A percentile compares a stretch with the other conserved stretches of the same genome.
phyloP scores from a whole-genome alignment of 768 basidiomycete species.

The Cyathus striatus region DNA sequence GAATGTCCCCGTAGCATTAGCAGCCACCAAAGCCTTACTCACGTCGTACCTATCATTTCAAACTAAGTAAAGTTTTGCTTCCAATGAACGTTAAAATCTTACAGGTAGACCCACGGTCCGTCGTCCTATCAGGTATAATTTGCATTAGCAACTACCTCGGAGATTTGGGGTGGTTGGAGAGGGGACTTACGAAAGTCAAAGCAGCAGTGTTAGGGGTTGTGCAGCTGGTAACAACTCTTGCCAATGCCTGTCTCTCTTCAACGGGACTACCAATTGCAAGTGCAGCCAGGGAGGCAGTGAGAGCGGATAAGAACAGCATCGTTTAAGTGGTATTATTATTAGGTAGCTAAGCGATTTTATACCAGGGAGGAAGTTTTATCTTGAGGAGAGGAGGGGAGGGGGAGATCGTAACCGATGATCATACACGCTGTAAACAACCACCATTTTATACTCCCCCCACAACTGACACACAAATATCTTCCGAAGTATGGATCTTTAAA shows the following conservation, averaged over 20 bases:
- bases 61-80: neutral
- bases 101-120: constrained; percentile 36
- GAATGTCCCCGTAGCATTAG: constrained; percentile 35
- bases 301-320: neutral
- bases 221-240: constrained; percentile 30
- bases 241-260: constrained; percentile 12
- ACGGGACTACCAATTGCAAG: constrained; percentile 9
- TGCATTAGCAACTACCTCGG: neutral
- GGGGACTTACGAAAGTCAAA: constrained; percentile 34
- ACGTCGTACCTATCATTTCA: constrained; percentile 23
- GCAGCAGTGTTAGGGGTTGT: constrained; percentile 32
- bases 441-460: no score
- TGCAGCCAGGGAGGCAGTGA: constrained; percentile 6
- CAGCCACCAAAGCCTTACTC: constrained; percentile 25
- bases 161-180: neutral
- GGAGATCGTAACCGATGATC: no score
- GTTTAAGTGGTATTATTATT: no score
- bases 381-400: no score
- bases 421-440: no score
- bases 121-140: constrained; percentile 26
- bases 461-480: no score
- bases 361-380: no score
- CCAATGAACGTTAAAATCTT: no score
- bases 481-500: no score
- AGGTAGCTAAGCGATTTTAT: no score